Evolutionary conservation across 768 basidiomycete genomes (phyloP), one percentile per base, ranked within the genome.

Genomic region (Dendrothele bispora): DNA sequence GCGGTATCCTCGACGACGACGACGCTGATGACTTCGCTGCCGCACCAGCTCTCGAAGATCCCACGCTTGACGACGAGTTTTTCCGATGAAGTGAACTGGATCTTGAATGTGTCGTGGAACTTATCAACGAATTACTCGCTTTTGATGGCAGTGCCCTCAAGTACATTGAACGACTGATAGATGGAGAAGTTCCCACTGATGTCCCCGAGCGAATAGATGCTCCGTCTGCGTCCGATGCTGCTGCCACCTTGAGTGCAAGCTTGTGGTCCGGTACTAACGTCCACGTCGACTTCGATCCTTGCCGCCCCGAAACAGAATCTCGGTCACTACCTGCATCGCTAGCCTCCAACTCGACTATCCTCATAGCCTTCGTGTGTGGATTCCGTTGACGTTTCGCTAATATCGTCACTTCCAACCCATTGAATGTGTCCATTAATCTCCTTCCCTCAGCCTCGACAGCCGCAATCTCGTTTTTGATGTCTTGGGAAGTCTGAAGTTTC

Each of bases 351-450:
- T 50, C 55, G n/a, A n/a, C n/a, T n/a, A n/a, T n/a, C n/a, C n/a
- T n/a, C n/a, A n/a, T n/a, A n/a, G n/a, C 51, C n/a, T 14, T 20
- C 11, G 32, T 20, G 15, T 28, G 41, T 7, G 15, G n/a, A 39
- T 43, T 17, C 15, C 43, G 67, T 39, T 75, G 74, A 15, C 68
- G 58, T 49, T 76, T 74, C 8, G 83, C 81, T 39, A 89, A 66
- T 18, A 83, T 79, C 27, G 76, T 84, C 48, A 91, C 70, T 62
- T 91, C 88, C 30, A 91, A 70, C 7, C 88, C 86, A 55, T 80
- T 87, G 62, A 91, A 91, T 3, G 88, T 87, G 58, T 91, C 88
- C 65, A 89, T 75, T 38, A 91, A 64, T 40, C 84, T 72, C 51
- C 76, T 74, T 5, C 78, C 81, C 60, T 91, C 88, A 26, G 82